Percentiles rank a stretch among this genome's conserved stretches.
Conservation (phyloP, 2,329 filamentous ascomycete species). For the Aspergillus terreus region DNA sequence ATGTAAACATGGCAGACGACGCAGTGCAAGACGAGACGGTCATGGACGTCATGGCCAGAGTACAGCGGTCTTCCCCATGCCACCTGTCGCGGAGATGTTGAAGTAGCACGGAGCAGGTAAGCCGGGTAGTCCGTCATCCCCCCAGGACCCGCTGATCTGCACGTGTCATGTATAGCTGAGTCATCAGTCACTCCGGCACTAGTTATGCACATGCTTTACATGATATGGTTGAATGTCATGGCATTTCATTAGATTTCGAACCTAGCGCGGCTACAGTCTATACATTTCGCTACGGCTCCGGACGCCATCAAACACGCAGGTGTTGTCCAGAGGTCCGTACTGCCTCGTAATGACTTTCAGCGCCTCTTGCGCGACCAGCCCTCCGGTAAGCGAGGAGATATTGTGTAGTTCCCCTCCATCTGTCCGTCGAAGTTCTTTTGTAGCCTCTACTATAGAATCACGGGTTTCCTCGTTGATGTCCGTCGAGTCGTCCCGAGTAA, state of each 20-base stretch:
- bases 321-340: slow-evolving; percentile 63
- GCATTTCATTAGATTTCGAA: background rate
- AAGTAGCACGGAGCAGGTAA: background rate
- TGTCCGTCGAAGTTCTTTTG: slow-evolving; percentile 69
- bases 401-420: slow-evolving; percentile 88
- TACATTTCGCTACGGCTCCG: slow-evolving; percentile 54
- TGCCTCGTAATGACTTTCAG: slow-evolving; percentile 75
- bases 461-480: slow-evolving; percentile 48
- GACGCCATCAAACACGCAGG: slow-evolving; percentile 61
- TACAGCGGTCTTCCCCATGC: background rate
- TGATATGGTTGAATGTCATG: background rate
- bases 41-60: too few species aligned
- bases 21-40: too few species aligned
- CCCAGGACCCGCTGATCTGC: background rate
- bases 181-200: too few species aligned
- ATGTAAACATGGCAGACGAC: background rate
- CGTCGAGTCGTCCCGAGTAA: slow-evolving; percentile 40
- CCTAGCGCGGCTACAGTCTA: slow-evolving; percentile 33
- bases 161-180: background rate
- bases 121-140: background rate
- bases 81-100: background rate
- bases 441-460: slow-evolving; percentile 51
- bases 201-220: too few species aligned
- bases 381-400: slow-evolving; percentile 79
- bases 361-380: slow-evolving; percentile 92